These are phyloP conservation scores for Botrytis deweyae DNA, from an alignment of 2,329 filamentous ascomycete species.

Conservation along the genomic window DNA sequence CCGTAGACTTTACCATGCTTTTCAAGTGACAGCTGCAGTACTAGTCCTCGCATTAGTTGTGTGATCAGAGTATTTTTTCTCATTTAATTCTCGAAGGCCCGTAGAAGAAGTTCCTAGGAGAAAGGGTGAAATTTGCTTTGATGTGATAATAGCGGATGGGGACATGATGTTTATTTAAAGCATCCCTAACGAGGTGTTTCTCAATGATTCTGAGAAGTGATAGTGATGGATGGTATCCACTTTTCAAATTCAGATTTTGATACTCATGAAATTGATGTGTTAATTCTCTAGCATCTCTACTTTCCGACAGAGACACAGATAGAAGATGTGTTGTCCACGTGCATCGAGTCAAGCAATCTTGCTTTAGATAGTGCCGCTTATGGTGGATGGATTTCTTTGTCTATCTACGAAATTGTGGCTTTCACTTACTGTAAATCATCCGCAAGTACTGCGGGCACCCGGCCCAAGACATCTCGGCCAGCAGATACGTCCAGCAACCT, in stretches of 20 bases:
- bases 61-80: slow-evolving; percentile 35
- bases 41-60: slow-evolving; percentile 40
- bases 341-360: slow-evolving; percentile 54
- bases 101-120: slow-evolving; percentile 38
- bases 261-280: slow-evolving; percentile 10
- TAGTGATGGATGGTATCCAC: slow-evolving; percentile 7
- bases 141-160: slow-evolving; percentile 34
- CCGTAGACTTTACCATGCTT: slow-evolving; percentile 31
- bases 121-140: slow-evolving; percentile 25
- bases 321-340: slow-evolving; percentile 45
- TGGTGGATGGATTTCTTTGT: slow-evolving; percentile 46
- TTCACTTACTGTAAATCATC: slow-evolving; percentile 37
- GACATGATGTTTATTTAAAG: slow-evolving; percentile 31
- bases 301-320: slow-evolving; percentile 19
- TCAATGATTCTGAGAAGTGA: slow-evolving; percentile 21
- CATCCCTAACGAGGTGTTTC: neutral
- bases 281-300: neutral
- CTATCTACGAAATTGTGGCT: slow-evolving; percentile 41
- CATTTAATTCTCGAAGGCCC: slow-evolving; percentile 45
- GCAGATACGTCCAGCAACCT: slow-evolving; percentile 33
- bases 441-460: slow-evolving; percentile 51
- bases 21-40: slow-evolving; percentile 44
- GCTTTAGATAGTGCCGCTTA: slow-evolving; percentile 29
- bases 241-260: slow-evolving; percentile 22
- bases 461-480: slow-evolving; percentile 37